Evolutionary conservation across 495 filamentous ascomycete species (phyloP), one percentile per base, ranked within the genome.

Genomic region (Aspergillus coremiiformis): DNA sequence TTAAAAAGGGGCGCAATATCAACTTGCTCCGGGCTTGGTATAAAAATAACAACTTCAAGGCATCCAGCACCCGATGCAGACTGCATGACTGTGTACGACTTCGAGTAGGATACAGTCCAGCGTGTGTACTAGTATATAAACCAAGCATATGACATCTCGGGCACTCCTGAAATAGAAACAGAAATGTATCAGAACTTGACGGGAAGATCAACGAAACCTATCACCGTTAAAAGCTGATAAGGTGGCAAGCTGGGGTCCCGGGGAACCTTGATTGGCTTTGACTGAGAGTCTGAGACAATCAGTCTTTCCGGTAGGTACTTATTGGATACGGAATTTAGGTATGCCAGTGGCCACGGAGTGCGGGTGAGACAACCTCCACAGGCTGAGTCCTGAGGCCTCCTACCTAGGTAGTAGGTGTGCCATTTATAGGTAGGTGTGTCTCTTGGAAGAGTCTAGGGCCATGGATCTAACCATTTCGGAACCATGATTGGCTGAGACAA

Each of bases 381-480:
- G n/a, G n/a, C n/a, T n/a, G n/a, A n/a, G n/a, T n/a, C n/a, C n/a
- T n/a, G n/a, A n/a, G n/a, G n/a, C n/a, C n/a, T n/a, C n/a, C n/a
- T n/a, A n/a, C n/a, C n/a, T n/a, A n/a, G n/a, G n/a, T n/a, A n/a
- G n/a, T n/a, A n/a, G n/a, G 12, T 50, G 33, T 59, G 53, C 52
- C 45, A 55, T 30, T 46, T 45, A 49, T 53, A 55, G 37, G 15
- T 17, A 20, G 37, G 19, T 39, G 45, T 29, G 47, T 44, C 47
- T 29, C 26, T 42, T n/a, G n/a, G n/a, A 32, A 58, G 56, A 51
- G 56, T 54, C 56, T 51, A 32, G 30, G 46, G 52, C 52, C 56
- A 53, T 44, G 49, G 55, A 53, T 54, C 47, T 29, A 23, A 17
- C 32, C 26, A 27, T 20, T 45, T n/a, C 11, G 21, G 6, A 12